Evolutionary conservation across 345 rosid genomes (phyloP), one percentile per base, ranked within the genome.

Genomic region (Acer yangbiense): DNA sequence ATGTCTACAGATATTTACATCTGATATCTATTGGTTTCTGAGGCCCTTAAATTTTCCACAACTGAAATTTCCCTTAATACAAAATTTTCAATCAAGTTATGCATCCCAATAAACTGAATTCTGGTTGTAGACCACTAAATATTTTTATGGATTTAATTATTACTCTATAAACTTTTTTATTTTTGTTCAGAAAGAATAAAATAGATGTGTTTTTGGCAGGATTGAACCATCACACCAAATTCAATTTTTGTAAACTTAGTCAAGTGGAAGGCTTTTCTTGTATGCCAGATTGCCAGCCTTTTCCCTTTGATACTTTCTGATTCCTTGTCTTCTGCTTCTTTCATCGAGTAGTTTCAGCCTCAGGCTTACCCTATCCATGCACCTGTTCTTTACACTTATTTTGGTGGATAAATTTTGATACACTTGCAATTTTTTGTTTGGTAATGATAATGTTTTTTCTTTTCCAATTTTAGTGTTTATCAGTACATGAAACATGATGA

Each of bases 191-290:
- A 21, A 68, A 7, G 29, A 20, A 68, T 46, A 43, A 41, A 9
- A 18, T 18, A 67, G 14, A 10, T 68, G 25, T 41, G 48, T 68
- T 41, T 67, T 43, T 20, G 48, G 23, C 14, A 16, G 1, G 54
- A 41, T 1, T 46, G 48, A 68, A 68, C 16, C 54, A n/a, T 68
- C 29, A 68, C 50, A 9, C 21, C 18, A 9, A 41, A 43, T 43
- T 35, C 3, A 12, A 68, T 18, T n/a, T 67, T 43, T 21, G 23
- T 41, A 41, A 46, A 68, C 23, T 20, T 66, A 16, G 54, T 68
- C 54, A 6, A 68, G 52, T 41, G 50, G 71, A 68, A 68, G 17
- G 52, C 9, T 65, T 32, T 64, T 65, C 16, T 65, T 65, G 69
- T 17, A 29, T 29, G 41, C 48, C 27, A 25, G 27, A 25, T 25